Conservation (phyloP, 1,139 yeast species). For the Geotrichum klebahnii region DNA sequence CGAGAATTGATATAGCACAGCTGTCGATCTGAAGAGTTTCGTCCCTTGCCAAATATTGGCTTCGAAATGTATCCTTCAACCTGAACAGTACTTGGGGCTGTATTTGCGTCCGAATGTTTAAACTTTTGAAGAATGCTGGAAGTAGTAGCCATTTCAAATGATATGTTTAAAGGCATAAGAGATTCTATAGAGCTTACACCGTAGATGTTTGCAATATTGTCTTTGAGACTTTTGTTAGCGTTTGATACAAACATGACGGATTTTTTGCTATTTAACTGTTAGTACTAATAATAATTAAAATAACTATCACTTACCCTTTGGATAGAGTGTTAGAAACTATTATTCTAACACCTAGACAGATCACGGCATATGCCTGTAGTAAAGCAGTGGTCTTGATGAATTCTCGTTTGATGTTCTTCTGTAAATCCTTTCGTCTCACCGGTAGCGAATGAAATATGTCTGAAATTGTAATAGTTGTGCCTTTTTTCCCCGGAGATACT, state of each 20-base stretch:
- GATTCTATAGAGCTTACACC: slow-evolving; percentile 65
- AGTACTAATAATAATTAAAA: slow-evolving; percentile 22
- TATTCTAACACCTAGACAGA: slow-evolving; percentile 55
- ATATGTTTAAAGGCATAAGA: slow-evolving; percentile 38
- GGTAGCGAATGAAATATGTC: slow-evolving; percentile 57
- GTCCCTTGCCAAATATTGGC: slow-evolving; percentile 71
- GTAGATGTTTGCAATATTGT: slow-evolving; percentile 62
- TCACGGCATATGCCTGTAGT: slow-evolving; percentile 66
- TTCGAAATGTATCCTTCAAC: slow-evolving; percentile 66
- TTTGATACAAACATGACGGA: slow-evolving; percentile 40
- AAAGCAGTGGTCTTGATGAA: slow-evolving; percentile 60
- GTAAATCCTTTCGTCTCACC: slow-evolving; percentile 66
- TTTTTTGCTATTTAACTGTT: slow-evolving; percentile 23
- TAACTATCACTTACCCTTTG: slow-evolving; percentile 13
- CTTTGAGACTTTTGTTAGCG: slow-evolving; percentile 47
- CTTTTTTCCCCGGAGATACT: slow-evolving; percentile 42
- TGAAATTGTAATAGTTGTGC: slow-evolving; percentile 51
- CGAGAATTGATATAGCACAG: slow-evolving; percentile 66
- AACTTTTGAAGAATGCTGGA: not conserved
- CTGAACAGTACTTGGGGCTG: slow-evolving; percentile 34
- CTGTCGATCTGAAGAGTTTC: slow-evolving; percentile 71
- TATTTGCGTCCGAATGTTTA: slow-evolving; percentile 2
- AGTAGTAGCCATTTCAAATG: slow-evolving; percentile 10
- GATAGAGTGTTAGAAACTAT: slow-evolving; percentile 47
- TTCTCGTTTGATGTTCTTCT: slow-evolving; percentile 65